These are phyloP conservation scores for Melaleuca quinquenervia DNA, from an alignment of 345 rosid genomes.

Conservation along the genomic window DNA sequence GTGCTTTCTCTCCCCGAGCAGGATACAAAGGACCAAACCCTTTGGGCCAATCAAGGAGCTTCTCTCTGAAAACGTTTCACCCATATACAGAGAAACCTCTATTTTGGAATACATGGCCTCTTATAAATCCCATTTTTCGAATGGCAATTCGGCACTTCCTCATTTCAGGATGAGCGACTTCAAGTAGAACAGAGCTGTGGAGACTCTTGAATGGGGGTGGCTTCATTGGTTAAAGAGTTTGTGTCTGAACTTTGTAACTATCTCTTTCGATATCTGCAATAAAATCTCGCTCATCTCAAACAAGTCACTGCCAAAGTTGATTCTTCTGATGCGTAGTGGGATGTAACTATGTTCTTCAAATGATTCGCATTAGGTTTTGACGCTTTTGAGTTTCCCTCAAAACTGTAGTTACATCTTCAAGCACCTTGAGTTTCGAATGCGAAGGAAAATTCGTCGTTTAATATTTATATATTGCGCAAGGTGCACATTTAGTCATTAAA, in stretches of 20 bases:
- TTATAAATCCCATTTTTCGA: slow-evolving; percentile 29
- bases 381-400: no score
- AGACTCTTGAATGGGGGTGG: background rate
- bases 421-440: background rate
- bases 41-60: slow-evolving; percentile 18
- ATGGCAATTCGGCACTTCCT: slow-evolving; percentile 24
- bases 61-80: slow-evolving; percentile 11
- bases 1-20: background rate
- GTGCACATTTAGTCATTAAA: no score
- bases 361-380: no score
- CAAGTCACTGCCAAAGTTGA: background rate
- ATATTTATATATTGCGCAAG: background rate
- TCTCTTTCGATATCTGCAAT: background rate
- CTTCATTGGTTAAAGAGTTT: background rate
- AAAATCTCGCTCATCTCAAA: background rate
- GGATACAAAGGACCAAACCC: background rate
- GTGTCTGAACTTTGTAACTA: background rate
- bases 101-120: slow-evolving; percentile 18
- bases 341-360: background rate
- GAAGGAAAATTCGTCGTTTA: background rate
- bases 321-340: background rate
- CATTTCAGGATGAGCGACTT: slow-evolving; percentile 8
- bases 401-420: background rate
- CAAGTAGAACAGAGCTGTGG: background rate
- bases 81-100: slow-evolving; percentile 23